These are phyloP conservation scores for Casuarina glauca DNA, from an alignment of 306 rosid species.

Conservation along the genomic window DNA sequence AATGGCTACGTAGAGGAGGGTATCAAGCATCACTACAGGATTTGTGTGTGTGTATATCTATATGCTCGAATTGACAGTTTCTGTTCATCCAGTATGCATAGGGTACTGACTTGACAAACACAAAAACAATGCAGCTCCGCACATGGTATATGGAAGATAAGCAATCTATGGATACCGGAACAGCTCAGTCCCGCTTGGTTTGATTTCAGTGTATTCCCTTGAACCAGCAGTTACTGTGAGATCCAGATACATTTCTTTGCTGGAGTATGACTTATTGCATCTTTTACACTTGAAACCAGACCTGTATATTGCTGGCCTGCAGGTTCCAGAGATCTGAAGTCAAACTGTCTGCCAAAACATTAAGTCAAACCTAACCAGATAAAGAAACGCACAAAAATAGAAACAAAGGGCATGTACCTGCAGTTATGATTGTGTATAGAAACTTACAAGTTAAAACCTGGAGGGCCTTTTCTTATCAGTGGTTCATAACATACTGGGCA, in stretches of 20 bases:
- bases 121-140: background rate
- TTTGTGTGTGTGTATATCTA: background rate
- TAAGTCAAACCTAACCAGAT: constrained; percentile 6
- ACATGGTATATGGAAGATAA: background rate
- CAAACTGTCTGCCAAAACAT: constrained; percentile 4
- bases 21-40: background rate
- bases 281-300: constrained; percentile 80
- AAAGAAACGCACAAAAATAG: constrained; percentile 4
- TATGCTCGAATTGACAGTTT: constrained; percentile 1
- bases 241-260: constrained; percentile 79
- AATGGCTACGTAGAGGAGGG: constrained; percentile 7
- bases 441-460: constrained; percentile 84
- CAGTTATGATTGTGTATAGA: constrained; percentile 11
- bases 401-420: background rate
- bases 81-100: constrained; percentile 13
- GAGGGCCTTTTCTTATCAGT: constrained; percentile 79
- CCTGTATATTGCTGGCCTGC: constrained; percentile 87
- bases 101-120: background rate
- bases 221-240: constrained; percentile 74
- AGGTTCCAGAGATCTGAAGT: constrained; percentile 21
- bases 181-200: constrained; percentile 66
- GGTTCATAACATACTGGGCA: constrained; percentile 93
- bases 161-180: constrained; percentile 50
- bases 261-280: constrained; percentile 80
- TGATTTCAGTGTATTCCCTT: constrained; percentile 70